Base-by-base conservation (phyloP, 306 rosid species). In the Fragaria nilgerrensis region DNA sequence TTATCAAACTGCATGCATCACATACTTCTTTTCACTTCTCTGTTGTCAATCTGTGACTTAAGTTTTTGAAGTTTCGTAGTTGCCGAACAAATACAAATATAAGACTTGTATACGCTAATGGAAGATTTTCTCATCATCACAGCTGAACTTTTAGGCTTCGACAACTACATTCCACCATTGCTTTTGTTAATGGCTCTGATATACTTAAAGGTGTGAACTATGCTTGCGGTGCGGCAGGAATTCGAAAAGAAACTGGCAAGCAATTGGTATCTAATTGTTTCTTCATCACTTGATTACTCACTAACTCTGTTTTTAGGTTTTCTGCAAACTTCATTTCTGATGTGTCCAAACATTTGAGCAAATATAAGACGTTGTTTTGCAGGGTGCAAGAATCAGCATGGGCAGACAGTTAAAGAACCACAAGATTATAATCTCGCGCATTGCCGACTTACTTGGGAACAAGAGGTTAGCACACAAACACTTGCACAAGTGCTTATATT, bases 151-250 rank as follows among this genome's bases (percentile, higher is more conserved):
- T 56, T 94, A 82, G 97, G 93, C 16, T 87, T 91, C 36, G 77
- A 81, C 6, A 19, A 44, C 20, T 82, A 43, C 69, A 89, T 89
- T 44, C 88, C 90, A 8, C 86, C 96, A 11, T 88, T 82, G 83
- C 82, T 80, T 79, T 70, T 37, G 73, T 74, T 0, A 39, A 3
- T 0, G 81, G 32, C 75, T 13, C 68, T 2, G 76, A 84, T 12
- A 81, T 90, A 68, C 47, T 78, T 10, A 39, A 45, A 72, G 96
- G 97, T 4, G 91, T 87, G 22, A 93, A 93, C 37, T 93, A 93
- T 72, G 96, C 97, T 55, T 93, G 96, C 2, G 97, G 94, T 1
- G 41, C 78, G 13, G 87, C 93, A 0, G 96, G 96, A 19, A 89
- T 93, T 56, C 85, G 72, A 58, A 6, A 3, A 0, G 89, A 85